Evolutionary conservation across 108 stramenopile species (phyloP).

Genomic region (Skeletonema marinoi): DNA sequence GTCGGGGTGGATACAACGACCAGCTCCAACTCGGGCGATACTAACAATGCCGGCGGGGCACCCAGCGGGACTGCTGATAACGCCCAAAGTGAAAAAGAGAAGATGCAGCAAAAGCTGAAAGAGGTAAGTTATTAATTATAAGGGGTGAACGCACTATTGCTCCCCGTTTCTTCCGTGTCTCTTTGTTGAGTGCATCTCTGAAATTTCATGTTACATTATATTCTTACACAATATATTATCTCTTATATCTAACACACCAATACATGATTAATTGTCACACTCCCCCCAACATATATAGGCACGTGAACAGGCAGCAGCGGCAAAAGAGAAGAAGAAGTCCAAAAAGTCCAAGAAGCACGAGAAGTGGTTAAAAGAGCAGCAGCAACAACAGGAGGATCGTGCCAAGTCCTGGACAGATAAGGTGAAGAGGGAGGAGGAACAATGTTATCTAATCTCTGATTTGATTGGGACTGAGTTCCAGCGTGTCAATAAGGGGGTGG

Average conservation of each 20-base stretch:
- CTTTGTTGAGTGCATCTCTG: not conserved
- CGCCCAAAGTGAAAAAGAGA: not conserved
- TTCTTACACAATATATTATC: not conserved
- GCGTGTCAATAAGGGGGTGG: slow-evolving; percentile 3
- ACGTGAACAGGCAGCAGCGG: not conserved
- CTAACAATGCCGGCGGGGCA: not conserved
- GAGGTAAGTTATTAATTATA: not conserved
- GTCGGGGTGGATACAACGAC: not conserved
- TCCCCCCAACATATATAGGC: not conserved
- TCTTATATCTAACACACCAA: not conserved
- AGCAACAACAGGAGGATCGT: slow-evolving; percentile 12
- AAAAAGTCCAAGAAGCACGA: slow-evolving; percentile 6
- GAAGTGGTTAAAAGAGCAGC: slow-evolving; percentile 14
- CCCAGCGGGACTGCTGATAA: not conserved
- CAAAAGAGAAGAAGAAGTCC: slow-evolving; percentile 1
- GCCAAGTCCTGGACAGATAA: slow-evolving; percentile 16
- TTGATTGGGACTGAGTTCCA: slow-evolving; percentile 28
- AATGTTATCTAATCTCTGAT: not conserved
- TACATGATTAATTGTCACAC: not conserved
- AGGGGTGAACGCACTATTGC: too few species aligned
- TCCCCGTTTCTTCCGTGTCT: not conserved
- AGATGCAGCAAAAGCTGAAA: not conserved
- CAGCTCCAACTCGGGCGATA: not conserved
- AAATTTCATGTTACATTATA: not conserved
- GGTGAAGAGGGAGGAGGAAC: slow-evolving; percentile 3